Base-by-base conservation (phyloP, 176 grass and related monocot genomes). In the Eragrostis nindensis region DNA sequence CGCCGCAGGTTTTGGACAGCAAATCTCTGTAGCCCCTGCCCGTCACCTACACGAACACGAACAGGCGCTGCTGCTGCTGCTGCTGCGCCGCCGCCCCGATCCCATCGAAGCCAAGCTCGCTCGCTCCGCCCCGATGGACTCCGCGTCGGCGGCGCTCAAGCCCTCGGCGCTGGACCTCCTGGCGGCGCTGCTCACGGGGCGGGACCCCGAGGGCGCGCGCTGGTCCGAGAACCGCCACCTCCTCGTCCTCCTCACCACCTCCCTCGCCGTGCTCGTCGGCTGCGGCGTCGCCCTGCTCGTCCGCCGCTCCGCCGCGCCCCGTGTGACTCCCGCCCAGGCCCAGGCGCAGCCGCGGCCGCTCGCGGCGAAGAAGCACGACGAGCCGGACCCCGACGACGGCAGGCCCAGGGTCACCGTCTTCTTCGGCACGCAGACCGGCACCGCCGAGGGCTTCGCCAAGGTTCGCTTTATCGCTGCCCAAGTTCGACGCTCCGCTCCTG, bases 401-500 rank as follows among this genome's bases (percentile, higher is more conserved):
- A 86, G 92, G 56, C 84, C 74, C 80, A 92, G 79, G 87, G 92
- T 99, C 65, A 65, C 82, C 32, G 49, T 99, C 44, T 82, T 99
- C 73, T 99, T 95, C 78, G 96, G 96, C 17, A 99, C 96, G 44
- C 96, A 99, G 85, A 99, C 92, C 17, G 92, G 96, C 41, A 99
- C 92, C 29, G 90, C 96, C 40, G 96, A 99, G 84, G 92, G 92
- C 1, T 99, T 99, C 83, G 95, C 95, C 72, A 97, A 97, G 94
- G 94, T 94, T 55, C 54, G 9, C 24, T 1, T 1, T 36, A 36
- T 36, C 5, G 1, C 57, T 1, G 22, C 25, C 60, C 0, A 13
- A 62, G 25, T 27, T 26, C 73, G 7, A 6, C 16, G 45, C 27
- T 29, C 36, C 32, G 47, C 29, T 78, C 3, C 22, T 69, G 47